Conservation (phyloP, 2,329 filamentous ascomycete genomes). For the Cercospora citrullina region DNA sequence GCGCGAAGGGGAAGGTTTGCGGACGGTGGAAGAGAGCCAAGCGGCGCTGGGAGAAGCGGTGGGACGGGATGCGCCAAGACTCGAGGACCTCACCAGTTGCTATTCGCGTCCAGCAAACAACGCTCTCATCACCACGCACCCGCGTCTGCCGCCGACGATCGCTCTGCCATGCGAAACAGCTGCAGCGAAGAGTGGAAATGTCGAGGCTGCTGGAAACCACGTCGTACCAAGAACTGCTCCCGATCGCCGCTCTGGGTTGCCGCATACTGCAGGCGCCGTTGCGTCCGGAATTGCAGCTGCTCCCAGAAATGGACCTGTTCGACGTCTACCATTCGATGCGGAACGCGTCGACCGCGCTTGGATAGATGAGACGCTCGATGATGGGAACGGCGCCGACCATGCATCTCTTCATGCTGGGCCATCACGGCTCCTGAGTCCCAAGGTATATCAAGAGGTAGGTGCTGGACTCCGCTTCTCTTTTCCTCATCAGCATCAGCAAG, state of each 20-base stretch:
- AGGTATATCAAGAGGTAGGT: constrained; percentile 3
- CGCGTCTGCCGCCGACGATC: background rate
- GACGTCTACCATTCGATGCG: background rate
- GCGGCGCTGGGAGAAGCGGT: background rate
- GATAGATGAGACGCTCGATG: constrained; percentile 1
- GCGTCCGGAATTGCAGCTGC: background rate
- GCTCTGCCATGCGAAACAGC: background rate
- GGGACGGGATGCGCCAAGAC: background rate
- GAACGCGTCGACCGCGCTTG: constrained; percentile 2
- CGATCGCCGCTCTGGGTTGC: background rate
- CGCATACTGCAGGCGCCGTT: background rate
- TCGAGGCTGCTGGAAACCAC: background rate
- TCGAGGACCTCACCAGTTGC: background rate
- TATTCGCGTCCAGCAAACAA: background rate
- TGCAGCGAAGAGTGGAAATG: background rate
- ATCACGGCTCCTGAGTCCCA: background rate
- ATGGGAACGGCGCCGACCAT: background rate
- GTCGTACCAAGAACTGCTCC: constrained; percentile 3
- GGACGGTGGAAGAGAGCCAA: background rate
- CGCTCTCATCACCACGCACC: background rate
- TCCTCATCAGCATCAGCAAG: constrained; percentile 11
- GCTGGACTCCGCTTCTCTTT: background rate
- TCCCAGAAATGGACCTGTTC: background rate
- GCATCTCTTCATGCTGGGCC: background rate
- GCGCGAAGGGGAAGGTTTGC: background rate